A percentile compares a stretch with the other conserved stretches of the same genome.
These are phyloP conservation scores for Apostasia ramifera DNA, from an alignment of 106 monocot species.

Conservation along the genomic window DNA sequence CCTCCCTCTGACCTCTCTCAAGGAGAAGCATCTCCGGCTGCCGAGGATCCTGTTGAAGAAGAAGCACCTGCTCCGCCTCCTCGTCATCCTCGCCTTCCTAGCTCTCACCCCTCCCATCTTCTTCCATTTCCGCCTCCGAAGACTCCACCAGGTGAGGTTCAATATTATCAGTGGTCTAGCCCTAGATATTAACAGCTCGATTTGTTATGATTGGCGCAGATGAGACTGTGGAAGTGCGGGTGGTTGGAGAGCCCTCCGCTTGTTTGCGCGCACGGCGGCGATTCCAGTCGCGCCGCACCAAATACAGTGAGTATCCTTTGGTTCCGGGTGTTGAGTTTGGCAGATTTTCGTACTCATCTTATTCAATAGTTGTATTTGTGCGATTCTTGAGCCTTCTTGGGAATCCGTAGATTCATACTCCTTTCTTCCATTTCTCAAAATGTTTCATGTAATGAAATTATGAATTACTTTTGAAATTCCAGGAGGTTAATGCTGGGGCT, in stretches of 20 bases:
- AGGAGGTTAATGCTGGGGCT: too few species aligned
- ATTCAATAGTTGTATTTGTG: too few species aligned
- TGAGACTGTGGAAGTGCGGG: constrained; percentile 51
- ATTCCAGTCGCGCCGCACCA: constrained; percentile 54
- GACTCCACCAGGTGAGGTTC: constrained; percentile 42
- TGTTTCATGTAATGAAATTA: too few species aligned
- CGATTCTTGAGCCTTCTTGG: too few species aligned
- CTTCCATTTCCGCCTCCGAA: constrained; percentile 85
- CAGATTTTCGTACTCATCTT: too few species aligned
- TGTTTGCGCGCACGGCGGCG: constrained; percentile 93
- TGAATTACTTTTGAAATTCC: too few species aligned
- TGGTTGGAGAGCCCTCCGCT: constrained; percentile 73
- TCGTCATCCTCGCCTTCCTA: constrained; percentile 42
- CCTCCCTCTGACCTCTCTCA: constrained; percentile 6
- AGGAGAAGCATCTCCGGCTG: constrained; percentile 7
- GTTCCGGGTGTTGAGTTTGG: neutral
- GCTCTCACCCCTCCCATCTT: constrained; percentile 69
- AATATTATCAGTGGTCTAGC: neutral
- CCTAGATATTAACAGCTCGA: neutral
- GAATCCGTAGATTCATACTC: too few species aligned
- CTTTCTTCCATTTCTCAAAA: too few species aligned
- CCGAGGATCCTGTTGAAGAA: constrained; percentile 18
- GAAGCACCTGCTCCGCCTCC: constrained; percentile 26
- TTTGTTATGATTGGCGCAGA: constrained; percentile 22
- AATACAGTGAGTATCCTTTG: constrained; percentile 51